Conservation (phyloP, 805 yeast genomes). For the Diddensiella santjacobensis region DNA sequence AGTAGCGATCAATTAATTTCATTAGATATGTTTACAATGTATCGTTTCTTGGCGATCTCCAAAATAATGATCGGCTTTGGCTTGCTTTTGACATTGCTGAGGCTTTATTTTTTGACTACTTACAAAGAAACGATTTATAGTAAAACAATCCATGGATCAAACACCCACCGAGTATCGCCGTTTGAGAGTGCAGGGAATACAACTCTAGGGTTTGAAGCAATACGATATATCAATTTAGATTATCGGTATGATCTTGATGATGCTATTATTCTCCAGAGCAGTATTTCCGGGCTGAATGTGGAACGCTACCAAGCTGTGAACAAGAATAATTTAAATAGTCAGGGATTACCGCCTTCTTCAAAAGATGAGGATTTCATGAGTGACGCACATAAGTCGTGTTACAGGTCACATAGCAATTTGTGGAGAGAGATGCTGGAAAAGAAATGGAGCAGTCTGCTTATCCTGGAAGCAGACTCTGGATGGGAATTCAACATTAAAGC, state of each 20-base stretch:
- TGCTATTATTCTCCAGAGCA: conserved; percentile 10
- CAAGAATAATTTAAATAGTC: not conserved
- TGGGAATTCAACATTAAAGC: conserved; percentile 13
- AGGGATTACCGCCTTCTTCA: conserved; percentile 12
- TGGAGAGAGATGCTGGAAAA: conserved; percentile 15
- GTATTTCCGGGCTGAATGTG: conserved; percentile 6
- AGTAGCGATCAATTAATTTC: too few relatives aligned
- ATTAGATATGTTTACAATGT: too few relatives aligned
- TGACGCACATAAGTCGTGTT: conserved; percentile 8
- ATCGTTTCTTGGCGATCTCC: too few relatives aligned
- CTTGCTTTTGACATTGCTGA: too few relatives aligned
- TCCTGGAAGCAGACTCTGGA: conserved; percentile 18
- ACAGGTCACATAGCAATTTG: conserved; percentile 15
- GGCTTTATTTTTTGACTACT: too few relatives aligned
- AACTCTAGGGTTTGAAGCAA: conserved; percentile 15
- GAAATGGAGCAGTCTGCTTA: conserved; percentile 10
- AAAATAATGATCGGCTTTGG: too few relatives aligned
- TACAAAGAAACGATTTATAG: too few relatives aligned
- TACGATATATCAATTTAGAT: conserved; percentile 13
- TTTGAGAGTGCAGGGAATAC: conserved; percentile 9
- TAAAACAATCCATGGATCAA: too few relatives aligned
- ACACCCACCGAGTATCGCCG: too few relatives aligned
- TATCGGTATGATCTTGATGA: conserved; percentile 16
- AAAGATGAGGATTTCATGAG: not conserved
- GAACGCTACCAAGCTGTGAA: conserved; percentile 5